Evolutionary conservation across 176 grass and related monocot species (phyloP).

Genomic region (Musa schizocarpa): DNA sequence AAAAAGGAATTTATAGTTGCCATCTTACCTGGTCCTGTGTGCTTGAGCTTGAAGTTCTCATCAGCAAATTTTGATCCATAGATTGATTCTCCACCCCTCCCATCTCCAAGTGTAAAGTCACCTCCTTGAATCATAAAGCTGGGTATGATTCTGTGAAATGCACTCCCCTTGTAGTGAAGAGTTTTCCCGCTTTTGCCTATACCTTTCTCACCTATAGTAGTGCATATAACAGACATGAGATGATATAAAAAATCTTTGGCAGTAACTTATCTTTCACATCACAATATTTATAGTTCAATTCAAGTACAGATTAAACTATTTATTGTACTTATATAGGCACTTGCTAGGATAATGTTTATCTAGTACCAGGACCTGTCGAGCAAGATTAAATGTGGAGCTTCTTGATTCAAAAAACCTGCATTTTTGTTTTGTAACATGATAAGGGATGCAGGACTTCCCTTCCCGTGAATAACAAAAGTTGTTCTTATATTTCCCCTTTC

Average conservation of each 20-base stretch:
- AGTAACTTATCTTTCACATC: not conserved
- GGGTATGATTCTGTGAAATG: slow-evolving; percentile 92
- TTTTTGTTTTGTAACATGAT: not conserved
- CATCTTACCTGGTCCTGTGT: slow-evolving; percentile 78
- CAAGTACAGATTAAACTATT: not conserved
- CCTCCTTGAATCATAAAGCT: slow-evolving; percentile 99
- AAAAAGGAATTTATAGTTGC: not conserved
- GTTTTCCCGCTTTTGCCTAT: slow-evolving; percentile 71
- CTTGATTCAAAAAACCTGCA: not conserved
- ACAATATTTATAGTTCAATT: not conserved
- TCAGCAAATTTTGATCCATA: slow-evolving; percentile 80
- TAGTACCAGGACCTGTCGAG: no score
- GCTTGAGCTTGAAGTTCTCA: slow-evolving; percentile 98
- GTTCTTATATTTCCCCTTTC: not conserved
- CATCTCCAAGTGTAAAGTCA: slow-evolving; percentile 91
- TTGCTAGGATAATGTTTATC: not conserved
- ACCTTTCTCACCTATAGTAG: slow-evolving; percentile 82
- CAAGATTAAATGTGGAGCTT: not conserved
- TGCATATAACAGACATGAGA: not conserved
- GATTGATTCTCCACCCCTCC: slow-evolving; percentile 93
- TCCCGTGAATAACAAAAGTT: not conserved
- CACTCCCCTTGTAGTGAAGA: slow-evolving; percentile 90
- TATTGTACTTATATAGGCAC: not conserved
- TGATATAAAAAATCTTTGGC: not conserved
- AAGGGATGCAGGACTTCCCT: not conserved